A percentile compares a stretch with the other conserved stretches of the same genome.
phyloP scores from a whole-genome alignment of 169 alveolate genomes.

The Toxoplasma gondii region DNA sequence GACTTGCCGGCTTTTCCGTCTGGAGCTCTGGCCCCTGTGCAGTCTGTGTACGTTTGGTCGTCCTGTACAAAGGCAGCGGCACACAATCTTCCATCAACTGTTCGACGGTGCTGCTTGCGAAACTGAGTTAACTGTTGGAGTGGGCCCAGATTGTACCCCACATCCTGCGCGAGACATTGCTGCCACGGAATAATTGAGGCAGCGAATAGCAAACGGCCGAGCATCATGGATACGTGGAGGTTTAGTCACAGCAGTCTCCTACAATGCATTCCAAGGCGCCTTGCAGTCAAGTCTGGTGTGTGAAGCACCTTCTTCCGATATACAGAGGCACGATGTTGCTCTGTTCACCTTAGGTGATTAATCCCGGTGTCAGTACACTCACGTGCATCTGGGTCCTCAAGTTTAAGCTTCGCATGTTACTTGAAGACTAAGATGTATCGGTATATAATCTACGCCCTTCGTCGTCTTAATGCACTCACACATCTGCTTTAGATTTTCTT shows the following conservation, averaged over 20 bases:
- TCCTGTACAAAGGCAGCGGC: constrained; percentile 94
- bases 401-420: too few species aligned
- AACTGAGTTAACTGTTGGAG: constrained; percentile 85
- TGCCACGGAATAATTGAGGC: background rate
- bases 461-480: too few species aligned
- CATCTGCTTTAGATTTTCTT: too few species aligned
- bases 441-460: too few species aligned
- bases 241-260: background rate
- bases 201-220: background rate
- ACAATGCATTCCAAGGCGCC: background rate
- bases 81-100: constrained; percentile 90
- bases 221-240: constrained; percentile 1
- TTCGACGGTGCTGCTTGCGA: constrained; percentile 87
- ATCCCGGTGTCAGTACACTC: too few species aligned
- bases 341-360: too few species aligned
- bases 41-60: constrained; percentile 90
- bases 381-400: too few species aligned
- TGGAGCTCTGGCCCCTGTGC: constrained; percentile 91
- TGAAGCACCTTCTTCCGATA: background rate
- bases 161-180: background rate
- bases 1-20: constrained; percentile 86
- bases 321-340: too few species aligned
- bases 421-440: too few species aligned
- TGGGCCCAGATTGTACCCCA: constrained; percentile 41
- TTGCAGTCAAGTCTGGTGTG: background rate